Evolutionary conservation across 345 rosid genomes (phyloP), one percentile per base, ranked within the genome.

Genomic region (Ricinus communis): DNA sequence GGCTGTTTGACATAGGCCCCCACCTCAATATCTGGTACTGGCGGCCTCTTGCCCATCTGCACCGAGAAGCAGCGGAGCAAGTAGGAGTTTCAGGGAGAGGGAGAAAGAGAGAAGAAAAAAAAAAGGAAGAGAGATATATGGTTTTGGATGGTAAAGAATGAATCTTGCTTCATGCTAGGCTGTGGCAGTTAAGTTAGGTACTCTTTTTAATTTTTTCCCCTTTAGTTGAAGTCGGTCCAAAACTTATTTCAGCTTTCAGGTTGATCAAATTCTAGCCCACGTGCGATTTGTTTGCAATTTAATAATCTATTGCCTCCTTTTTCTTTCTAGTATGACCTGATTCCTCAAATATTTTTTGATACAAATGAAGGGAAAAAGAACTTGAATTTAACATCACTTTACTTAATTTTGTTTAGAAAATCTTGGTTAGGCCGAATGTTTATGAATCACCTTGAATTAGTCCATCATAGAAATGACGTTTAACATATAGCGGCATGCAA

Each of bases 11-110:
- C 45, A 11, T 25, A 3, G 50, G 75, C 52, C 55, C 80, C 77
- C 16, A 28, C 58, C 74, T 84, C 83, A 1, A 82, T 27, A 21
- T 82, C 84, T 52, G 33, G n/a, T 12, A 18, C 14, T 16, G 76
- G 65, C 68, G 79, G 73, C 82, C 80, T 68, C 79, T 59, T 82
- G 77, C 81, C 87, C 87, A 84, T 84, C 50, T 19, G 67, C 66
- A 28, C 25, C 30, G 73, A 18, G 74, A 71, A 58, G 76, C 54
- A 59, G 38, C 16, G 55, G 33, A n/a, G 15, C 8, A 12, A 22
- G 31, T 0, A 25, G 5, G 22, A 5, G 8, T 8, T 31, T 59
- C 10, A 65, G 30, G 22, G 77, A 62, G 62, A 63, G 33, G 58
- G 28, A 46, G 30, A 18, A 30, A 71, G 40, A 54, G 60, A 65